Conservation (phyloP, 2,329 filamentous ascomycete species). For the Apiospora koreana region DNA sequence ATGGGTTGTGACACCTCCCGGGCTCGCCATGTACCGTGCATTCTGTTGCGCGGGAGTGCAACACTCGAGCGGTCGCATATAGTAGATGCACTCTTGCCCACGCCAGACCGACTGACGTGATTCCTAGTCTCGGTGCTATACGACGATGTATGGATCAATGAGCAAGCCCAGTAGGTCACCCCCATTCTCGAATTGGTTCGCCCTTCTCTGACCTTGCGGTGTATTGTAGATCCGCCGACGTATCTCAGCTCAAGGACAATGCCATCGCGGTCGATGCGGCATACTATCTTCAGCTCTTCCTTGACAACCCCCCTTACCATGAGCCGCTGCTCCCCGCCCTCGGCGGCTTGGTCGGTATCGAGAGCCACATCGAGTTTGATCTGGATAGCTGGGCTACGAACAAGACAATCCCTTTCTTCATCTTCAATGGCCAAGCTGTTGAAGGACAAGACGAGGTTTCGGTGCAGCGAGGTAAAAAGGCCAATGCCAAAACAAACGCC, state of each 20-base stretch:
- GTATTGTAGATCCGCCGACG: constrained; percentile 44
- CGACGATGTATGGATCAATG: constrained; percentile 44
- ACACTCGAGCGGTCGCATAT: not conserved
- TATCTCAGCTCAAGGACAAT: constrained; percentile 72
- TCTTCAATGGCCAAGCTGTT: constrained; percentile 87
- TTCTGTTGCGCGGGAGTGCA: not conserved
- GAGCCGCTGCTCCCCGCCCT: constrained; percentile 90
- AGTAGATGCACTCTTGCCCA: not conserved
- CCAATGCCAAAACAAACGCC: constrained; percentile 70
- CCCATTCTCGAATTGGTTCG: not conserved
- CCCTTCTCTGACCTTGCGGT: not conserved
- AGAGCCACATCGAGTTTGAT: constrained; percentile 73
- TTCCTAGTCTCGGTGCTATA: constrained; percentile 31
- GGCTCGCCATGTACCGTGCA: not conserved
- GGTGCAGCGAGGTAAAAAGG: constrained; percentile 63
- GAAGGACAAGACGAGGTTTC: constrained; percentile 73
- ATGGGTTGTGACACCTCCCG: not conserved
- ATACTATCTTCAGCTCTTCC: constrained; percentile 80
- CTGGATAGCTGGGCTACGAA: constrained; percentile 70
- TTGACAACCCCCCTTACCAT: constrained; percentile 68
- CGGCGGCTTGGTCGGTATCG: constrained; percentile 82
- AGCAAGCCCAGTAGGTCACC: constrained; percentile 33
- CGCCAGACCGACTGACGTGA: not conserved
- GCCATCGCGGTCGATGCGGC: constrained; percentile 86
- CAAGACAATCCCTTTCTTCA: constrained; percentile 78